Evolutionary conservation across 345 rosid genomes (phyloP), one percentile per base, ranked within the genome.

Genomic region (Syzygium oleosum): DNA sequence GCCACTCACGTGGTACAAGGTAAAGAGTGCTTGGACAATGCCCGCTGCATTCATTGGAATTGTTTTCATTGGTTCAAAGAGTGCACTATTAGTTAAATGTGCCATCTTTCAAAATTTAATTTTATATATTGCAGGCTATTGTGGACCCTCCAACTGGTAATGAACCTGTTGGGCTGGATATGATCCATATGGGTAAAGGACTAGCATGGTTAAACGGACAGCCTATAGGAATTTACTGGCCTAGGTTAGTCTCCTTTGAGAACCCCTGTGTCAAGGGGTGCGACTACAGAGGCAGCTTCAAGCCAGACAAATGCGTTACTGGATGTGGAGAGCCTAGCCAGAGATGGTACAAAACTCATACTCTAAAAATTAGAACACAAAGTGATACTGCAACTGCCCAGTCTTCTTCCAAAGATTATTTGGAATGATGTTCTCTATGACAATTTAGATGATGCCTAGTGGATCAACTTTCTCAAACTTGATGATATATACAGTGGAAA

Each of bases 191-290:
- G 99, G 99, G 98, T 78, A 98, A 98, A 93, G 99, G 99, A 49
- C 94, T 94, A 89, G 99, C 98, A 65, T 96, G 99, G 99, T 91
- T 98, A 92, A 96, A 96, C 46, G 99, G 99, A n/a, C 96, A 98
- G 93, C 97, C 94, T 89, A 95, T 98, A 78, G 99, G 99, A 88
- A 96, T 98, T 91, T 98, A 94, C 89, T 98, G 96, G 96, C 96
- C 95, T 7, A 92, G 92, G 89, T 86, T 89, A 83, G 93, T 92
- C 89, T 90, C 92, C 85, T 68, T 85, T 16, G 90, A 91, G 77
- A 95, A 90, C 25, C 89, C 92, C 22, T 96, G 99, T n/a, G 94
- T 91, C 73, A 80, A 92, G 83, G 94, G 92, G 89, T 98, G 99
- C 43, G 93, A 96, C 84, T 96, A 96, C 90, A 92, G 98, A 89